These are phyloP conservation scores for Hyaloperonospora brassicae DNA, from an alignment of 352 stramenopile species.

Conservation along the genomic window DNA sequence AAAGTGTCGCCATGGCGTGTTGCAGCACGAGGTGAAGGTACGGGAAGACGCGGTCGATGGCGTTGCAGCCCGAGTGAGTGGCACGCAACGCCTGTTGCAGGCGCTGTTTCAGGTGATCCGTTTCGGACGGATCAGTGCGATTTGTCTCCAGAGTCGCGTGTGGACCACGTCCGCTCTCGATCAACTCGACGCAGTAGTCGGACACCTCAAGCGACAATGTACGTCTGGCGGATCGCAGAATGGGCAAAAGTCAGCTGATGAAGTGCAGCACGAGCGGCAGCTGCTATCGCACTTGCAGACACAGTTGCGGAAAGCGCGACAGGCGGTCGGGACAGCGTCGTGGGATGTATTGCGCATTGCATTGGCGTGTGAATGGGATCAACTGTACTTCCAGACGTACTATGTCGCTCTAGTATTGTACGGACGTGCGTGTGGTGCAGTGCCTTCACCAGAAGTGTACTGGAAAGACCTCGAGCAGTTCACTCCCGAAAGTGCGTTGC, in stretches of 20 bases:
- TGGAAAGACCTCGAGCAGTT: constrained; percentile 49
- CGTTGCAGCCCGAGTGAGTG: constrained; percentile 24
- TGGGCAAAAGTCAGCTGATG: constrained; percentile 46
- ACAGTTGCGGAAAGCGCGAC: constrained; percentile 41
- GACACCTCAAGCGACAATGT: constrained; percentile 50
- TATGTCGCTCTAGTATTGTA: constrained; percentile 67
- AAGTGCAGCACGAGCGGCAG: constrained; percentile 48
- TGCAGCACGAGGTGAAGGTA: constrained; percentile 53
- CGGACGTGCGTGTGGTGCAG: constrained; percentile 47
- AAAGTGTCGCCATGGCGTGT: constrained; percentile 59
- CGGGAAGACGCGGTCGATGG: constrained; percentile 27
- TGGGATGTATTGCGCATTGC: constrained; percentile 54
- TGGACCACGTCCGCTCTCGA: constrained; percentile 49
- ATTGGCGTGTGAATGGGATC: constrained; percentile 54
- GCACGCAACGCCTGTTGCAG: constrained; percentile 54
- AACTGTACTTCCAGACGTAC: constrained; percentile 81
- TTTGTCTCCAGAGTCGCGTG: constrained; percentile 51
- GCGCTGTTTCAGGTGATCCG: constrained; percentile 53
- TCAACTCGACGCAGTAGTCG: constrained; percentile 38
- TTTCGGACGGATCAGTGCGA: constrained; percentile 40
- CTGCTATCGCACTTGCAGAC: constrained; percentile 44
- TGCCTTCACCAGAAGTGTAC: constrained; percentile 51
- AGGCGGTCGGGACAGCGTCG: constrained; percentile 34
- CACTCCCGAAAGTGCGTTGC: constrained; percentile 23
- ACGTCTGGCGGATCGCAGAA: constrained; percentile 48